These are phyloP conservation scores for Debaryomyces hansenii DNA, from an alignment of 805 yeast species.

Conservation along the genomic window DNA sequence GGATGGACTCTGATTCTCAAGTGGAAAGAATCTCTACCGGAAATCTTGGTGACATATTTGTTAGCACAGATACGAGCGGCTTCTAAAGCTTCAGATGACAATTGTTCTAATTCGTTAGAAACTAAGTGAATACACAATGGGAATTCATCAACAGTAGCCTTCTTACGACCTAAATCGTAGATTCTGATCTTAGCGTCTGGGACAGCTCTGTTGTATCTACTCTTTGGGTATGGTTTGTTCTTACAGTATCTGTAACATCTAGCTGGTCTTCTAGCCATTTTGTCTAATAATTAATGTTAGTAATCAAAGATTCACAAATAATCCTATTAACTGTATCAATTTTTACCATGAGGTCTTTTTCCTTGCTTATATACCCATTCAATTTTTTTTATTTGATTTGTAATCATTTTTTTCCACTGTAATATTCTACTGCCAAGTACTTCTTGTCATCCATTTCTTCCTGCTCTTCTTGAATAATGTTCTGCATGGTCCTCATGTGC, in stretches of 20 bases:
- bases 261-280: slow-evolving; percentile 99
- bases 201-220: slow-evolving; percentile 99
- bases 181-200: slow-evolving; percentile 99
- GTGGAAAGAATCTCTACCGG: slow-evolving; percentile 99
- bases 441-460: too few relatives aligned
- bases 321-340: too few relatives aligned
- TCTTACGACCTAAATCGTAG: slow-evolving; percentile 99
- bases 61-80: slow-evolving; percentile 99
- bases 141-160: slow-evolving; percentile 99
- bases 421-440: neutral
- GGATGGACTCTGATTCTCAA: slow-evolving; percentile 99
- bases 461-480: too few relatives aligned
- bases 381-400: neutral
- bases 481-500: too few relatives aligned
- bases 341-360: neutral
- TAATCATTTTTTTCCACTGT: neutral
- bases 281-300: slow-evolving; percentile 41
- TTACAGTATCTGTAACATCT: slow-evolving; percentile 99
- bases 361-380: too few relatives aligned
- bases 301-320: slow-evolving; percentile 10
- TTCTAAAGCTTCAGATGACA: slow-evolving; percentile 99
- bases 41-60: slow-evolving; percentile 96
- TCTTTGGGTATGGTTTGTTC: slow-evolving; percentile 99
- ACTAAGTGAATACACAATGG: slow-evolving; percentile 99
- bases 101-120: slow-evolving; percentile 98